Conservation (phyloP, 2,329 filamentous ascomycete species). For the Meredithiella fracta region DNA sequence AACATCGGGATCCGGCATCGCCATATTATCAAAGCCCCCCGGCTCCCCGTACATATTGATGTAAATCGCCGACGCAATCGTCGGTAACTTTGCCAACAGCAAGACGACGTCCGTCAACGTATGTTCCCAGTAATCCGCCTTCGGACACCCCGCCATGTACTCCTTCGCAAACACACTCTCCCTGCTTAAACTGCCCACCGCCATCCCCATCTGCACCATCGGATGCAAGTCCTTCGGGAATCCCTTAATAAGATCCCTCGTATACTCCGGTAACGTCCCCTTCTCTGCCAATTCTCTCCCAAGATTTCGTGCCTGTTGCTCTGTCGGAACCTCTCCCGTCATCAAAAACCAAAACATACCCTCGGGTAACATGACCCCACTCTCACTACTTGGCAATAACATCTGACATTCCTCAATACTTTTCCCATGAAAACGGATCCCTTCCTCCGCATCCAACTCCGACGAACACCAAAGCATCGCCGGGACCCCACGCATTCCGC, state of each 20-base stretch:
- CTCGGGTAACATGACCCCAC: slow-evolving; percentile 95
- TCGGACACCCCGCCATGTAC: slow-evolving; percentile 80
- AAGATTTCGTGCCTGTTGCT: slow-evolving; percentile 62
- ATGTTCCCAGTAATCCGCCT: slow-evolving; percentile 97
- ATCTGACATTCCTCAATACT: slow-evolving; percentile 97
- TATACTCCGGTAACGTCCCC: slow-evolving; percentile 64
- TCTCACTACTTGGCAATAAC: slow-evolving; percentile 80
- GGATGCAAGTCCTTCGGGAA: slow-evolving; percentile 87
- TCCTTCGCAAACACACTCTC: slow-evolving; percentile 85
- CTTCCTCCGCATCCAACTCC: slow-evolving; percentile 88
- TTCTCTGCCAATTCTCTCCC: slow-evolving; percentile 79
- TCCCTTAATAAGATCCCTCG: slow-evolving; percentile 72
- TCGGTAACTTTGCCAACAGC: slow-evolving; percentile 87
- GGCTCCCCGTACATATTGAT: slow-evolving; percentile 58
- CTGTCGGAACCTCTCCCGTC: slow-evolving; percentile 79
- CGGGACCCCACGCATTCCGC: slow-evolving; percentile 94
- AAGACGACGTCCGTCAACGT: slow-evolving; percentile 92
- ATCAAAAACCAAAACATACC: slow-evolving; percentile 99
- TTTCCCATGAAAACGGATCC: slow-evolving; percentile 92
- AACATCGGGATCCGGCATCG: slow-evolving; percentile 63
- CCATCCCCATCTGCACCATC: slow-evolving; percentile 95
- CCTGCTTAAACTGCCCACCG: slow-evolving; percentile 89
- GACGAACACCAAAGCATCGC: slow-evolving; percentile 99
- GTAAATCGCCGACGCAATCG: slow-evolving; percentile 94
- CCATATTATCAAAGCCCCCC: slow-evolving; percentile 55